Evolutionary conservation across 2,329 filamentous ascomycete species (phyloP).

Genomic region (Zalaria sp.): DNA sequence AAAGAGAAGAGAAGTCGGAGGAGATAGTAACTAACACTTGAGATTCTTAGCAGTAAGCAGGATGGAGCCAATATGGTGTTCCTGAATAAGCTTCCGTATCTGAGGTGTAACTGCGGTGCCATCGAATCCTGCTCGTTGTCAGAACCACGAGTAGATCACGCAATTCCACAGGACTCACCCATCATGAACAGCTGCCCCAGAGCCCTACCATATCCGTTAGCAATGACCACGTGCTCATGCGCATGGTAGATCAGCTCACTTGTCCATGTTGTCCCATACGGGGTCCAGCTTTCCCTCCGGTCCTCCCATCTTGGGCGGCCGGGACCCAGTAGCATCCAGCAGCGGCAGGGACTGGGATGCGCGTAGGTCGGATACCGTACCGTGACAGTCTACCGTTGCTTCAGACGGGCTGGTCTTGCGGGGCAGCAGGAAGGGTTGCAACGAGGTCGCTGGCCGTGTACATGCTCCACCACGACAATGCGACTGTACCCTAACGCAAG

Average conservation of each 20-base stretch:
- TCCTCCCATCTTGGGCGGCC: conserved; percentile 1
- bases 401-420: too few species aligned
- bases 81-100: conserved; percentile 65
- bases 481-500: too few species aligned
- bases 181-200: conserved; percentile 26
- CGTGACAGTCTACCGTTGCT: too few species aligned
- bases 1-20: background rate
- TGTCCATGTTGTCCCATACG: conserved; percentile 60
- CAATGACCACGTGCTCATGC: conserved; percentile 8
- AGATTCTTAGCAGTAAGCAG: conserved; percentile 73
- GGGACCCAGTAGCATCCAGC: conserved; percentile 3
- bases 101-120: conserved; percentile 72
- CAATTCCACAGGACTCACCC: background rate
- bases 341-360: background rate
- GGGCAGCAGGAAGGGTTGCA: too few species aligned
- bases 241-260: conserved; percentile 37
- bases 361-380: too few species aligned
- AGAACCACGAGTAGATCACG: background rate
- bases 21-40: conserved; percentile 47
- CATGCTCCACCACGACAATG: too few species aligned
- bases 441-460: too few species aligned
- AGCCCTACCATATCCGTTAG: conserved; percentile 27
- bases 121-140: conserved; percentile 49
- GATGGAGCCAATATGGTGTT: conserved; percentile 80
- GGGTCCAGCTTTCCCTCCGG: conserved; percentile 25